Evolutionary conservation across 805 yeast genomes (phyloP), one percentile per base, ranked within the genome.

Genomic region (Candida ulmi): DNA sequence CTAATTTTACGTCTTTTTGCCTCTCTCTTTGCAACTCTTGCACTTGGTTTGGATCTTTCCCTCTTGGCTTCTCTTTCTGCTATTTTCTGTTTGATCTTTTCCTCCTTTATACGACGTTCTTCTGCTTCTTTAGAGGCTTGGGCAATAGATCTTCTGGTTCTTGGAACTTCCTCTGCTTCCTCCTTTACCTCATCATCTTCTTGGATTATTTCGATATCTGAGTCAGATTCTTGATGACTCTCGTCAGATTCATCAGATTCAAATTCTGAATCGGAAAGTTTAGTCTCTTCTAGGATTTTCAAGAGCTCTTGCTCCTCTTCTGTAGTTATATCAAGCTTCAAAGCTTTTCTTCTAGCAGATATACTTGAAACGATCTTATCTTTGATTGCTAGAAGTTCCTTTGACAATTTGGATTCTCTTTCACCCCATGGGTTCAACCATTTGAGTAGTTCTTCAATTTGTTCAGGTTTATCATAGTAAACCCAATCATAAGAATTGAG

Each of bases 341-440:
- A 57, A 3, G 82, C 76, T 42, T 71, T 71, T 21, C 74, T 65
- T 43, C 95, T 70, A 1, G 86, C 72, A 11, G 58, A 65, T 48
- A 85, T 74, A 48, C 88, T 75, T 11, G 68, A 60, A 26, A 57
- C 55, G 18, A 84, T 68, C 15, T 73, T 70, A 11, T 75, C 82
- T 45, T 74, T 71, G 18, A 78, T 68, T 4, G 62, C 59, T 8
- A 62, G 55, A 32, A 86, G 56, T 50, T 84, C 95, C 48, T 80
- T 82, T 30, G 76, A 63, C 35, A 90, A 67, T 28, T 64, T 68
- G 15, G 78, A 69, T 54, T 88, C 97, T 34, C 95, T 65, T 37
- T 64, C 66, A 3, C 96, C 96, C 72, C 81, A 77, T 4, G 76
- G 78, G 48, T 83, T 80, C 36, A 88, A 64, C 87, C 91, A 83